Evolutionary conservation across 192 early-diverging fungal genomes (phyloP).

Genomic region (Helicostylum pulchrum): DNA sequence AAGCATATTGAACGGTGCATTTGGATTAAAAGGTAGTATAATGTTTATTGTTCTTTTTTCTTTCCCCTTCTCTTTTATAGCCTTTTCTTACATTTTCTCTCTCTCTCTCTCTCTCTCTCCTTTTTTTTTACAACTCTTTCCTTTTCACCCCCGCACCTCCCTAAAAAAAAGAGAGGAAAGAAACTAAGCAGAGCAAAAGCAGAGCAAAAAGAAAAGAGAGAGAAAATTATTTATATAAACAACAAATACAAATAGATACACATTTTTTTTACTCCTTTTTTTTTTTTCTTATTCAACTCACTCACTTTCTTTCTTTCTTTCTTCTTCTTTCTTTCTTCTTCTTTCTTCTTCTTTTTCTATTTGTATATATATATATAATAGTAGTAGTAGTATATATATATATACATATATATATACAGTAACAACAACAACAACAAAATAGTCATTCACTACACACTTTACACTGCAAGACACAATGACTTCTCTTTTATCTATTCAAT

Average conservation of each 20-base stretch:
- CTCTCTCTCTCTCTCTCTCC: too few species aligned
- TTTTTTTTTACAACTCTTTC: neutral
- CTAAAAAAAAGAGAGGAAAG: neutral
- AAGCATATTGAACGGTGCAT: neutral
- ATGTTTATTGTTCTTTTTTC: neutral
- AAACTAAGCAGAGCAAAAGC: too few species aligned
- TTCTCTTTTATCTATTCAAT: conserved; percentile 5
- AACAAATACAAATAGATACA: neutral
- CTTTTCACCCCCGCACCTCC: neutral
- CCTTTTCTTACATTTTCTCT: neutral
- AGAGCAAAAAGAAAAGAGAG: too few species aligned
- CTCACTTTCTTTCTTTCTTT: conserved; percentile 2
- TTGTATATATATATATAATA: conserved; percentile 2
- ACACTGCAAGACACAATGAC: conserved; percentile 2
- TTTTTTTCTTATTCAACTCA: neutral
- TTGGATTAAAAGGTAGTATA: neutral
- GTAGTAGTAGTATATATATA: too few species aligned
- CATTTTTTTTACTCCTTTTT: conserved; percentile 8
- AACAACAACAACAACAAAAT: neutral
- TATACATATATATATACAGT: neutral
- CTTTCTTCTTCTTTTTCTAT: neutral
- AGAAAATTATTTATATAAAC: neutral
- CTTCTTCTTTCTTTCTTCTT: neutral
- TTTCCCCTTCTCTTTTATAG: neutral
- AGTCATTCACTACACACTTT: too few species aligned